Base-by-base conservation (phyloP, 1,139 yeast species). In the Diutina pseudorugosa region DNA sequence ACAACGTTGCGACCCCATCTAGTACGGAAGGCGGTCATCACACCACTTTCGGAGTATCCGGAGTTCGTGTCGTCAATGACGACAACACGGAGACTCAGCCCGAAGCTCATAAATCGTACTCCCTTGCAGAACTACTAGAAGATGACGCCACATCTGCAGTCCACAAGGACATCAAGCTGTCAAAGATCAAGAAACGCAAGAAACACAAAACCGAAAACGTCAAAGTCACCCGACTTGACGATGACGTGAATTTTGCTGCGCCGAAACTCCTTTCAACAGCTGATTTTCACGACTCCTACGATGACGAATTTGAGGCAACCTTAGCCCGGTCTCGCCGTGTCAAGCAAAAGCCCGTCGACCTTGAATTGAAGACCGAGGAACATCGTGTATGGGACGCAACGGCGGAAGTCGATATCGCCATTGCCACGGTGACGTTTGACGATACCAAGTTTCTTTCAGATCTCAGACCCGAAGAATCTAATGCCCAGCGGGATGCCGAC, bases 361-460 rank as follows among this genome's bases (percentile, higher is more conserved):
- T 7, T 1, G 23, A 25, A 18, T 8, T 16, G 16, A n/a, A 16
- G 30, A 45, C 25, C 4, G 18, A 25, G 18, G 40, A 45, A 14
- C 49, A 45, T 27, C 49, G 49, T 8, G 21, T 27, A 14, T 45
- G 49, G 49, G 49, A 45, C 30, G 40, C 30, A n/a, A 9, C 49
- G 14, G 40, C 27, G 14, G 40, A n/a, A 3, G 27, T 18, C 14
- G 49, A 45, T 9, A 25, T 23, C 49, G 21, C 18, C n/a, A 9
- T 19, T 3, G 49, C 49, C 14, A 75, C 72, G 1, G 56, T 77
- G 36, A 70, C 77, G 0, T 69, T 81, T 50, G 83, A 83, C 62
- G 86, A 81, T 3, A 63, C 71, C 2, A 85, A 80, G 41, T 84
- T 86, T 62, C 68, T 86, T 55, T 71, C 30, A 11, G 18, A 18